These are phyloP conservation scores for Nicotiana knightiana DNA, from an alignment of 257 asterid species.

Conservation along the genomic window DNA sequence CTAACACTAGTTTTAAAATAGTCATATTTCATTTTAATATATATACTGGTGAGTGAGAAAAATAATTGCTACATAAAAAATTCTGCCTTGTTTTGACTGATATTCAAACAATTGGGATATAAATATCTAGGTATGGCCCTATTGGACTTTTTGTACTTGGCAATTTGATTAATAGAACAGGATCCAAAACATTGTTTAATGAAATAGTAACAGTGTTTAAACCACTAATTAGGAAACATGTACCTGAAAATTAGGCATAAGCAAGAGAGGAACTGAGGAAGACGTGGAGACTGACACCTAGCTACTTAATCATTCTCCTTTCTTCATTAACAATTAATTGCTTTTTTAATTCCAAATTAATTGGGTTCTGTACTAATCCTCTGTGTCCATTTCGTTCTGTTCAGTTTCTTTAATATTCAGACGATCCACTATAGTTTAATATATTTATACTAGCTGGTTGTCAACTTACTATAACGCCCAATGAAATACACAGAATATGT, in stretches of 20 bases:
- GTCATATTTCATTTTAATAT: neutral
- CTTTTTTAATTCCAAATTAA: neutral
- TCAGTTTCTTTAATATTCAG: neutral
- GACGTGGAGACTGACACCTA: slow-evolving; percentile 4
- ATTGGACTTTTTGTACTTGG: neutral
- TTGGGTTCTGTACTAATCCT: neutral
- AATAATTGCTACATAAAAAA: neutral
- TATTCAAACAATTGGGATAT: neutral
- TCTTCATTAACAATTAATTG: neutral
- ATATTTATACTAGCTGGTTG: neutral
- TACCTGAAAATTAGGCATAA: slow-evolving; percentile 6
- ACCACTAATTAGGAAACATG: neutral
- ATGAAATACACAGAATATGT: neutral
- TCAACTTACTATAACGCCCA: neutral
- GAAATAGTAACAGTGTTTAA: neutral
- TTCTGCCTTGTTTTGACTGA: neutral
- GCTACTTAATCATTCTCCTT: neutral
- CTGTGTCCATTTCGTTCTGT: neutral
- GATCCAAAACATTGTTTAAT: neutral
- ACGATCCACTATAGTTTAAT: neutral
- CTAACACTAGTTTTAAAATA: neutral
- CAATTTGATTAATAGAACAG: neutral
- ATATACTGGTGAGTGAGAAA: neutral
- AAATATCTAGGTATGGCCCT: neutral
- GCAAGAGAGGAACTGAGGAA: neutral